Percentiles rank a stretch among this genome's conserved stretches.
These are phyloP conservation scores for Tephrocybe rancida DNA, from an alignment of 768 basidiomycete genomes.

Conservation along the genomic window DNA sequence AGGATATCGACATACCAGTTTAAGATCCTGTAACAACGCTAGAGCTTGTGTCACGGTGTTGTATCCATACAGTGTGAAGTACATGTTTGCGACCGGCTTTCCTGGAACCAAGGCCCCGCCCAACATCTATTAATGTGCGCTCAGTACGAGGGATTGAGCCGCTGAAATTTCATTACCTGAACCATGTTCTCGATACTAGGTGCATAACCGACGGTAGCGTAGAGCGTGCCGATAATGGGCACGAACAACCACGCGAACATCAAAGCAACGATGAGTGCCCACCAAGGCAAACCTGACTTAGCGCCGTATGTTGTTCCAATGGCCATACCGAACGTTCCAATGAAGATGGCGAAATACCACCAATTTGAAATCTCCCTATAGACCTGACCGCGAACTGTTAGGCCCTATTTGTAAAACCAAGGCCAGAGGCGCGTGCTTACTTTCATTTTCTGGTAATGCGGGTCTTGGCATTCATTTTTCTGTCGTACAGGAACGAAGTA, in stretches of 20 bases:
- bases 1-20: slow-evolving; percentile 23
- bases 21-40: slow-evolving; percentile 30
- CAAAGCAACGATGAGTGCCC: slow-evolving; percentile 42
- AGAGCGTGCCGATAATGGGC: slow-evolving; percentile 50
- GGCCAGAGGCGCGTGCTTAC: slow-evolving; percentile 10
- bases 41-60: slow-evolving; percentile 31
- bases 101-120: slow-evolving; percentile 47
- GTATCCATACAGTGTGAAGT: slow-evolving; percentile 36
- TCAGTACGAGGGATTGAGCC: background rate
- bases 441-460: slow-evolving; percentile 40
- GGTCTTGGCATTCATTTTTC: slow-evolving; percentile 37
- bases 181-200: slow-evolving; percentile 36
- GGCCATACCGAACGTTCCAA: slow-evolving; percentile 30
- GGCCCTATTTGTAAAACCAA: background rate
- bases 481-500: slow-evolving; percentile 29
- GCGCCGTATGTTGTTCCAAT: slow-evolving; percentile 36
- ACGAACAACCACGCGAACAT: slow-evolving; percentile 47
- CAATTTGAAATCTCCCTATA: slow-evolving; percentile 38
- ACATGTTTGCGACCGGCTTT: slow-evolving; percentile 42
- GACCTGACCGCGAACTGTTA: slow-evolving; percentile 15
- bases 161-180: slow-evolving; percentile 19
- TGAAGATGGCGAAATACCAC: slow-evolving; percentile 35
- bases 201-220: slow-evolving; percentile 42
- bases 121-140: slow-evolving; percentile 45
- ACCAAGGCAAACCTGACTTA: slow-evolving; percentile 37